These are phyloP conservation scores for sweet orange (Citrus sinensis) DNA, from an alignment of 345 rosid species.

Conservation along the genomic window DNA sequence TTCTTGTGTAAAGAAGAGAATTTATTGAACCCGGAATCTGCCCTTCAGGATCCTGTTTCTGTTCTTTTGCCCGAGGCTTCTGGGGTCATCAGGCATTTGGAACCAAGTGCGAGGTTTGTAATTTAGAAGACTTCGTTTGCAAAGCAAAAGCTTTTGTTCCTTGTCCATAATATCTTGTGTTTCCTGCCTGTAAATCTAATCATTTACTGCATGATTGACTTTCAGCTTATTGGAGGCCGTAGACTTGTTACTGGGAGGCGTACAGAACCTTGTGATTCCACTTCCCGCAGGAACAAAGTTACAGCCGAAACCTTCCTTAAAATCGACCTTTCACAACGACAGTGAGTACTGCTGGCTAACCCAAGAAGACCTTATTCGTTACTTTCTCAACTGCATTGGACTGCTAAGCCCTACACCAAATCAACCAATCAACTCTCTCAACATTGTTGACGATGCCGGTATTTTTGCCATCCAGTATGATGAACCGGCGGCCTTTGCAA, in stretches of 20 bases:
- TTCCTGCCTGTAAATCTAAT: background rate
- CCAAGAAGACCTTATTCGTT: slow-evolving; percentile 59
- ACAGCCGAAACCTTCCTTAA: slow-evolving; percentile 16
- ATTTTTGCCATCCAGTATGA: slow-evolving; percentile 38
- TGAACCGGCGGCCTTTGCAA: slow-evolving; percentile 35
- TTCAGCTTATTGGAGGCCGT: slow-evolving; percentile 60
- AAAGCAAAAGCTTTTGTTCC: too few relatives aligned
- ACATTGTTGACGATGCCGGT: slow-evolving; percentile 33
- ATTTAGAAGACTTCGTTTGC: too few relatives aligned
- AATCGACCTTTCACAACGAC: slow-evolving; percentile 36
- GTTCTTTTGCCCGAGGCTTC: slow-evolving; percentile 30
- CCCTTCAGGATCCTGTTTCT: slow-evolving; percentile 41
- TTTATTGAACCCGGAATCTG: slow-evolving; percentile 31
- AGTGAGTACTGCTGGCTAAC: slow-evolving; percentile 64
- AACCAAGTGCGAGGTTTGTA: slow-evolving; percentile 50
- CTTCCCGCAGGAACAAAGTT: slow-evolving; percentile 32
- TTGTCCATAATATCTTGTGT: background rate
- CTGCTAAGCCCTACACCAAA: slow-evolving; percentile 35
- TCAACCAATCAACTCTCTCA: slow-evolving; percentile 43
- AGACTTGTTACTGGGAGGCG: slow-evolving; percentile 48
- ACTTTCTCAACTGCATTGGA: slow-evolving; percentile 50
- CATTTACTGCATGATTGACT: background rate
- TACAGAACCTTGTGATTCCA: slow-evolving; percentile 57
- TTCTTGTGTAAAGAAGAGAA: slow-evolving; percentile 51
- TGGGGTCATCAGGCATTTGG: slow-evolving; percentile 44